Evolutionary conservation across 2,329 filamentous ascomycete genomes (phyloP).

Genomic region (Lachnellula hyalina): DNA sequence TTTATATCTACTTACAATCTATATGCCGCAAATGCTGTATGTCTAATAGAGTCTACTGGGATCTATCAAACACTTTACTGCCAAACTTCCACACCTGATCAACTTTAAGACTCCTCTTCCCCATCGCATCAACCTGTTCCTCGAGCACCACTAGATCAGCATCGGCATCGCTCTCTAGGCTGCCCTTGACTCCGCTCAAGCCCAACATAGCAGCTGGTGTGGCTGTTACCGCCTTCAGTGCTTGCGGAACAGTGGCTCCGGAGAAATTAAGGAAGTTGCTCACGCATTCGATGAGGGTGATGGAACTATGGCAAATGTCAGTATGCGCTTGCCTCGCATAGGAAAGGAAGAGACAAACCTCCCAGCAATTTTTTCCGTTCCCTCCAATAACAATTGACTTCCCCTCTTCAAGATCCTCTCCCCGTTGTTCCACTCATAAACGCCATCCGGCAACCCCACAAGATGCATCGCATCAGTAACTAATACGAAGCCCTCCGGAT

Average conservation of each 20-base stretch:
- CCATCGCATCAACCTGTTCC: constrained; percentile 41
- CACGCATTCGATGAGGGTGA: constrained; percentile 74
- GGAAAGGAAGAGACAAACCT: constrained; percentile 39
- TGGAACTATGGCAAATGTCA: constrained; percentile 43
- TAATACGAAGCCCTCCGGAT: constrained; percentile 78
- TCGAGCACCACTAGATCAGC: constrained; percentile 66
- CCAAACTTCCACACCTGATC: constrained; percentile 29
- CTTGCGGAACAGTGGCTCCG: constrained; percentile 61
- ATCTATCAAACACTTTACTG: constrained; percentile 13
- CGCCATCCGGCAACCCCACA: constrained; percentile 75
- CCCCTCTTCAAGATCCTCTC: constrained; percentile 65
- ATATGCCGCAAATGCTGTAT: too few species aligned
- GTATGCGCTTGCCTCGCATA: constrained; percentile 24
- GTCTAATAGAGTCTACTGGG: background rate
- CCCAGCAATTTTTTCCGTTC: constrained; percentile 73
- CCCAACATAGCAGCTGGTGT: constrained; percentile 76
- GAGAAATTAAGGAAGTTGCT: constrained; percentile 77
- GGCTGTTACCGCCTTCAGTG: constrained; percentile 65
- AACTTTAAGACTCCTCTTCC: constrained; percentile 41
- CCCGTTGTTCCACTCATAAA: constrained; percentile 80
- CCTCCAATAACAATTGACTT: constrained; percentile 67
- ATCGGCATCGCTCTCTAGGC: constrained; percentile 56
- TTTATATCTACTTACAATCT: too few species aligned
- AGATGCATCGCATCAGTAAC: constrained; percentile 92
- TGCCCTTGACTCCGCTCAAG: constrained; percentile 61